A percentile compares a stretch with the other conserved stretches of the same genome.
Conservation (phyloP, 148 eudicot genomes). For the Rhododendron ovatum region DNA sequence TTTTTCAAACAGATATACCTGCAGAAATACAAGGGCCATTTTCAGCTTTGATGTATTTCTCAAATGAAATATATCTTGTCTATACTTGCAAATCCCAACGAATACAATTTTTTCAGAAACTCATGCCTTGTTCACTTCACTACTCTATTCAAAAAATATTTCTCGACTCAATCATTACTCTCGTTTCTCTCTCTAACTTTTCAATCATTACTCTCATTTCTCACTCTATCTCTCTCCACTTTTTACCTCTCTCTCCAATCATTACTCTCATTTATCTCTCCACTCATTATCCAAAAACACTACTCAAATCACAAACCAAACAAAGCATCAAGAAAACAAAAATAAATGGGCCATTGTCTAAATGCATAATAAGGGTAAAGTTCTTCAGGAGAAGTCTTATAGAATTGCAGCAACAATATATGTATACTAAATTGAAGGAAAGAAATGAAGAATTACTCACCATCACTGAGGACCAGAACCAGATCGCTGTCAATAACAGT, state of each 20-base stretch:
- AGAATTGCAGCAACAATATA: background rate
- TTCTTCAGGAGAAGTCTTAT: background rate
- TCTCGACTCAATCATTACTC: too few relatives aligned
- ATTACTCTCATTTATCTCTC: too few relatives aligned
- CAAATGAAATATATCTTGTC: background rate
- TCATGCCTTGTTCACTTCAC: too few relatives aligned
- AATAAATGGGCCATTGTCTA: background rate
- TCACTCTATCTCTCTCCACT: too few relatives aligned
- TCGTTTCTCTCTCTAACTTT: too few relatives aligned
- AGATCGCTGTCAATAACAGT: slow-evolving; percentile 94
- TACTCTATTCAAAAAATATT: too few relatives aligned
- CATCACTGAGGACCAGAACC: slow-evolving; percentile 54
- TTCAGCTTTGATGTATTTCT: background rate
- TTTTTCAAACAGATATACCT: background rate
- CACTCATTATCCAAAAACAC: too few relatives aligned
- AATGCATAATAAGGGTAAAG: background rate
- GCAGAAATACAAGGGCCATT: background rate
- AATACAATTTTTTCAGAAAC: background rate
- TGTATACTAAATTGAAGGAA: background rate
- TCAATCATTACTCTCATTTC: too few relatives aligned
- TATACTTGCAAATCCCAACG: too few relatives aligned
- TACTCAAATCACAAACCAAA: too few relatives aligned
- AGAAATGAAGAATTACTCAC: background rate
- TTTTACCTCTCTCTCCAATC: too few relatives aligned
- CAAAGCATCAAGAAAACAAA: too few relatives aligned